Conservation (phyloP, 2,329 filamentous ascomycete species). For the Tricladium varicosporioides region DNA sequence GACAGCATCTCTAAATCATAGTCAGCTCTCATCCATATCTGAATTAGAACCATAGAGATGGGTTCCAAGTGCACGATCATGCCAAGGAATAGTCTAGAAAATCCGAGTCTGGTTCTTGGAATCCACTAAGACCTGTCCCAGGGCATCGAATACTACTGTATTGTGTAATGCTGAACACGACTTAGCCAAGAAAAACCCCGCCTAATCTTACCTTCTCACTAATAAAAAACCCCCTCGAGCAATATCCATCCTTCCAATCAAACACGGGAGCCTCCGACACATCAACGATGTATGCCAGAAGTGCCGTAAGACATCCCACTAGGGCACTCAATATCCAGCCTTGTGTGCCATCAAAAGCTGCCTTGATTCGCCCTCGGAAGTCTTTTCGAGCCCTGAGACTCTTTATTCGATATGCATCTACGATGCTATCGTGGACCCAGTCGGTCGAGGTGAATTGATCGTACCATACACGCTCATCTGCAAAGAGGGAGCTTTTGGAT, state of each 20-base stretch:
- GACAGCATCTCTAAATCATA: slow-evolving; percentile 50
- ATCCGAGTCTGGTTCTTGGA: too few relatives aligned
- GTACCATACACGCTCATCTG: slow-evolving; percentile 94
- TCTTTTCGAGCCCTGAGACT: slow-evolving; percentile 78
- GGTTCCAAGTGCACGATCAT: too few relatives aligned
- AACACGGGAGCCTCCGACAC: slow-evolving; percentile 82
- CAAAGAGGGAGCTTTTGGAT: slow-evolving; percentile 63
- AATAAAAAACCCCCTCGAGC: slow-evolving; percentile 66
- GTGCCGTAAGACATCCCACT: slow-evolving; percentile 81
- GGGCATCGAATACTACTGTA: too few relatives aligned
- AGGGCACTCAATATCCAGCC: slow-evolving; percentile 93
- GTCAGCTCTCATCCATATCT: too few relatives aligned
- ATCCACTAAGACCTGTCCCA: too few relatives aligned
- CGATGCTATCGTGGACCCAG: slow-evolving; percentile 97
- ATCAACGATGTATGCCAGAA: slow-evolving; percentile 85
- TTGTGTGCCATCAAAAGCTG: slow-evolving; percentile 82
- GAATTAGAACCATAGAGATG: too few relatives aligned
- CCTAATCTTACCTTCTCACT: slow-evolving; percentile 59
- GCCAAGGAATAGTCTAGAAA: too few relatives aligned
- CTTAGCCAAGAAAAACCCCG: background rate
- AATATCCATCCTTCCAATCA: slow-evolving; percentile 90
- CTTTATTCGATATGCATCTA: slow-evolving; percentile 87
- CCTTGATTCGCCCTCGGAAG: slow-evolving; percentile 73
- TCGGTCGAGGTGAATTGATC: slow-evolving; percentile 97
- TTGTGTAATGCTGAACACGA: too few relatives aligned